Evolutionary conservation across 768 basidiomycete species (phyloP).

Genomic region (Royoungia palumana): DNA sequence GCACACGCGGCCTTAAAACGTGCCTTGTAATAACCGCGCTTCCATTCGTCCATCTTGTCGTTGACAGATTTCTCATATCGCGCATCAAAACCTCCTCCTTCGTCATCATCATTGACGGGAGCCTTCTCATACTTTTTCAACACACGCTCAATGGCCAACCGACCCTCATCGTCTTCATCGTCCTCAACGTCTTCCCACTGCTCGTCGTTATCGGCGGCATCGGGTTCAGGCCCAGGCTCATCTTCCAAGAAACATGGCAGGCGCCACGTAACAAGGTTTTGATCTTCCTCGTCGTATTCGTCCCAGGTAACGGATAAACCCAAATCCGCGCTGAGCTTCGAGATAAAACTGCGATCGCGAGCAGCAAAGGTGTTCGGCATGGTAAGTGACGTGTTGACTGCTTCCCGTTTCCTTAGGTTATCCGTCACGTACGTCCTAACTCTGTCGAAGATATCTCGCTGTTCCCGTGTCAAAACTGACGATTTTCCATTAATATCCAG

Average conservation of each 20-base stretch:
- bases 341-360: conserved; percentile 77
- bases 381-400: conserved; percentile 42
- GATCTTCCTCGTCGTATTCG: conserved; percentile 82
- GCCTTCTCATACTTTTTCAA: conserved; percentile 87
- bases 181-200: conserved; percentile 51
- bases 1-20: conserved; percentile 39
- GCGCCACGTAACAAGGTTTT: conserved; percentile 68
- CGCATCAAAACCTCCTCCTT: conserved; percentile 73
- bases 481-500: not conserved
- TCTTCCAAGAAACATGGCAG: conserved; percentile 49
- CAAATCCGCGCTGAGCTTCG: conserved; percentile 69
- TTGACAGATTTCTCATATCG: conserved; percentile 68
- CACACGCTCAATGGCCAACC: conserved; percentile 74
- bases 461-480: conserved; percentile 65
- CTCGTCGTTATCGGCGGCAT: conserved; percentile 49
- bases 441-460: conserved; percentile 74
- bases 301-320: conserved; percentile 87
- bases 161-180: conserved; percentile 65
- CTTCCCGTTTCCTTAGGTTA: conserved; percentile 34
- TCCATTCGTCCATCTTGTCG: conserved; percentile 93
- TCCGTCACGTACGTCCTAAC: conserved; percentile 72
- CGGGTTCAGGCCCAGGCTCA: conserved; percentile 32
- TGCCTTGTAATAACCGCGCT: conserved; percentile 85
- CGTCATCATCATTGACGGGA: conserved; percentile 66
- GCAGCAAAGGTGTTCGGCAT: conserved; percentile 81